Evolutionary conservation across 73 alveolate species (phyloP).

Genomic region (Tetrahymena thermophila): DNA sequence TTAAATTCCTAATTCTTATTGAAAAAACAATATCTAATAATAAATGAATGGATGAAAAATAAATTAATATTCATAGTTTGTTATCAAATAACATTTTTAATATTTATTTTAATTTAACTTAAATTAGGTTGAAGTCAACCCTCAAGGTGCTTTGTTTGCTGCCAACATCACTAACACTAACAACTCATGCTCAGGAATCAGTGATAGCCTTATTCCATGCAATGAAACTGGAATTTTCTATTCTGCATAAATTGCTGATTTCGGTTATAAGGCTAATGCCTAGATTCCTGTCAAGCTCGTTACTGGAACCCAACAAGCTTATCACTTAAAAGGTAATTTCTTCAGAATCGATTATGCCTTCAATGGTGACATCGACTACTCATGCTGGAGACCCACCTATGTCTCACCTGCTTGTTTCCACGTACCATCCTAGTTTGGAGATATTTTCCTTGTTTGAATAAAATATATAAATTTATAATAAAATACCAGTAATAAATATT

Average conservation of each 20-base stretch:
- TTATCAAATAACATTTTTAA: background rate
- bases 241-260: background rate
- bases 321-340: background rate
- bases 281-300: background rate
- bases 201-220: background rate
- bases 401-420: slow-evolving; percentile 1
- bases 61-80: too few species aligned
- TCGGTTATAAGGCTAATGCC: background rate
- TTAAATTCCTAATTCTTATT: background rate
- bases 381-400: background rate
- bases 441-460: background rate
- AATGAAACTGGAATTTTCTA: background rate
- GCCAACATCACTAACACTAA: background rate
- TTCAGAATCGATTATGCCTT: background rate
- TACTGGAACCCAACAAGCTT: background rate
- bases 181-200: background rate
- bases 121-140: background rate
- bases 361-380: background rate
- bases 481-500: too few species aligned
- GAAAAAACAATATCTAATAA: background rate
- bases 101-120: background rate
- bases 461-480: too few species aligned
- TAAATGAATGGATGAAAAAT: too few species aligned
- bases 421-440: background rate
- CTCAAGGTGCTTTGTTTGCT: background rate